These are phyloP conservation scores for Endocalyx cinctus DNA, from an alignment of 2,329 filamentous ascomycete genomes.

Conservation along the genomic window DNA sequence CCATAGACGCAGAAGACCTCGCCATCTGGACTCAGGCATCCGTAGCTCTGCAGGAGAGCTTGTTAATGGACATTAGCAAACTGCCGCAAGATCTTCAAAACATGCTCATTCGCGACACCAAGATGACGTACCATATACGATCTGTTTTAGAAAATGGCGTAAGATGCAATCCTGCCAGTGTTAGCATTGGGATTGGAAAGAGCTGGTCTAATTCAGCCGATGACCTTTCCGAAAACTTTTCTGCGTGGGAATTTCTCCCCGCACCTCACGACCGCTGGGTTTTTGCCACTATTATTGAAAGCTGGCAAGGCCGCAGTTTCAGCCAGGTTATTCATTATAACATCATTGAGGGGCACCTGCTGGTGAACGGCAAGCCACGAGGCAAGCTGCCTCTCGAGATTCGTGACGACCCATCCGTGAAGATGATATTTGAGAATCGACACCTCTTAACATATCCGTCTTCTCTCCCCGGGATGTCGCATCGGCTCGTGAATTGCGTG, in stretches of 20 bases:
- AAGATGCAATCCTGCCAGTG: constrained; percentile 3
- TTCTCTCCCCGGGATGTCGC: constrained; percentile 47
- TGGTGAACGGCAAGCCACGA: constrained; percentile 31
- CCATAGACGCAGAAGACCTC: constrained; percentile 13
- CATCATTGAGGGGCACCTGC: constrained; percentile 27
- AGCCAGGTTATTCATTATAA: constrained; percentile 30
- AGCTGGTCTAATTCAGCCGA: constrained; percentile 36
- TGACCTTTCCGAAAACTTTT: constrained; percentile 11
- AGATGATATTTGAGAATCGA: constrained; percentile 49
- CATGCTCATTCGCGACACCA: constrained; percentile 42
- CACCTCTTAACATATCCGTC: constrained; percentile 51
- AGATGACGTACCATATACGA: constrained; percentile 35
- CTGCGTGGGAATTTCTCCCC: constrained; percentile 26
- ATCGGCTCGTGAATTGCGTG: constrained; percentile 27
- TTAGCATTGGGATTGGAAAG: constrained; percentile 28
- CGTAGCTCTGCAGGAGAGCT: constrained; percentile 40
- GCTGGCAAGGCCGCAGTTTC: not conserved
- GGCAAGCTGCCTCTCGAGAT: constrained; percentile 49
- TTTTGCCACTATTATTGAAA: constrained; percentile 7
- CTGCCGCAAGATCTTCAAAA: constrained; percentile 30
- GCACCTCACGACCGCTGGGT: constrained; percentile 19
- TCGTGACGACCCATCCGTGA: constrained; percentile 35
- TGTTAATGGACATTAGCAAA: constrained; percentile 29
- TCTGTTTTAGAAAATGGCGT: constrained; percentile 31
- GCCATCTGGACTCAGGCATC: constrained; percentile 18